Evolutionary conservation across 164 flowering plant species (phyloP), one percentile per base, ranked within the genome.

Genomic region (Magnolia kwangsiensis): DNA sequence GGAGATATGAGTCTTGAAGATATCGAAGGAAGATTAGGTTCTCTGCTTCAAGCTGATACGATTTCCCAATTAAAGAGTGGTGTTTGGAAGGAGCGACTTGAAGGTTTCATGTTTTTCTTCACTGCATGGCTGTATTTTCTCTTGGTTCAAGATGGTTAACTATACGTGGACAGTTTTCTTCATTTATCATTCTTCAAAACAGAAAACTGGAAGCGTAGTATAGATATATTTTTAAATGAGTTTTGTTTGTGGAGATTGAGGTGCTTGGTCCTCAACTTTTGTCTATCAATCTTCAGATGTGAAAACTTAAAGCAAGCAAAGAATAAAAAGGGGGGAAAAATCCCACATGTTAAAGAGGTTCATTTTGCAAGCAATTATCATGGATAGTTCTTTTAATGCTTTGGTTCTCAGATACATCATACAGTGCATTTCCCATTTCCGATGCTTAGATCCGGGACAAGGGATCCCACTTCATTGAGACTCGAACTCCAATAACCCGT

Each of bases 11-110:
- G 92, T 71, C 95, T 96, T 82, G 97, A 96, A 79, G 99, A 96
- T 80, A 92, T 96, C 80, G 99, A 96, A 85, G 88, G 85, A 86
- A 88, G 89, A 85, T 72, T 94, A 78, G 97, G 94, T 69, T 90
- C 92, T 59, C 83, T 91, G 73, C 67, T 94, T 29, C 87, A 88
- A 75, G 86, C 86, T 51, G 95, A 94, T 69, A 90, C 97, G 5
- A 80, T 96, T 55, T 77, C 92, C 67, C 97, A 89, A 81, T 79
- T 96, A 76, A 96, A 93, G 84, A 96, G 99, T 83, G 76, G 91
- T 77, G 98, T 86, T 23, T 96, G 99, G 99, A 96, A 96, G 85
- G 99, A 96, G 80, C 82, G 99, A 13, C 93, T 96, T 72, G 98
- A 90, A 93, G 99, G 99, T 96, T 80, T 51, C 50, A 61, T 59